phyloP scores from a whole-genome alignment of 108 stramenopile species.

The Skeletonema costatum region DNA sequence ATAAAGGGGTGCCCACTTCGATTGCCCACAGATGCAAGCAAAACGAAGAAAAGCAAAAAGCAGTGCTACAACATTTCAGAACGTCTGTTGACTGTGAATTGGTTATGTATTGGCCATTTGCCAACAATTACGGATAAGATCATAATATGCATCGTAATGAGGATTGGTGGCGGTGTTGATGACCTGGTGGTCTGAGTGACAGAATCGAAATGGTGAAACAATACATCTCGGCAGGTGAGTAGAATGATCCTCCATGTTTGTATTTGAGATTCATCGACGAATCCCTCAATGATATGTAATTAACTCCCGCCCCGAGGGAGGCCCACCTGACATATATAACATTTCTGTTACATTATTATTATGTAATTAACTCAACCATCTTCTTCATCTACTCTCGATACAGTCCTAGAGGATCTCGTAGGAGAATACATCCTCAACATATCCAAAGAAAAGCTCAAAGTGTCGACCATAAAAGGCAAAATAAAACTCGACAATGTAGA shows the following conservation, averaged over 20 bases:
- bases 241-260: neutral
- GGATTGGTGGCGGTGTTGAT: too few relatives aligned
- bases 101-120: too few relatives aligned
- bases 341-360: too few relatives aligned
- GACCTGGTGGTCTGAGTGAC: neutral
- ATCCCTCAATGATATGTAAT: neutral
- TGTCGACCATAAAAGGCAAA: slow-evolving; percentile 72
- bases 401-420: slow-evolving; percentile 76
- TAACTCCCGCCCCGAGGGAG: too few relatives aligned
- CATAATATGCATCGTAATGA: too few relatives aligned
- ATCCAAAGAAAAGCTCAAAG: slow-evolving; percentile 77
- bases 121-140: too few relatives aligned
- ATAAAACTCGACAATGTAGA: slow-evolving; percentile 86
- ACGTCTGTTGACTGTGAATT: too few relatives aligned
- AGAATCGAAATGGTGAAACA: slow-evolving; percentile 28
- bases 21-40: too few relatives aligned
- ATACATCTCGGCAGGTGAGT: slow-evolving; percentile 34
- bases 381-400: neutral
- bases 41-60: too few relatives aligned
- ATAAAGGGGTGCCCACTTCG: too few relatives aligned
- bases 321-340: too few relatives aligned
- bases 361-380: neutral
- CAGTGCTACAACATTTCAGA: too few relatives aligned
- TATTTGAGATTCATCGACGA: neutral
- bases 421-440: slow-evolving; percentile 85